These are phyloP conservation scores for Adansonia madagascariensis DNA, from an alignment of 441 rosid genomes.

Conservation along the genomic window DNA sequence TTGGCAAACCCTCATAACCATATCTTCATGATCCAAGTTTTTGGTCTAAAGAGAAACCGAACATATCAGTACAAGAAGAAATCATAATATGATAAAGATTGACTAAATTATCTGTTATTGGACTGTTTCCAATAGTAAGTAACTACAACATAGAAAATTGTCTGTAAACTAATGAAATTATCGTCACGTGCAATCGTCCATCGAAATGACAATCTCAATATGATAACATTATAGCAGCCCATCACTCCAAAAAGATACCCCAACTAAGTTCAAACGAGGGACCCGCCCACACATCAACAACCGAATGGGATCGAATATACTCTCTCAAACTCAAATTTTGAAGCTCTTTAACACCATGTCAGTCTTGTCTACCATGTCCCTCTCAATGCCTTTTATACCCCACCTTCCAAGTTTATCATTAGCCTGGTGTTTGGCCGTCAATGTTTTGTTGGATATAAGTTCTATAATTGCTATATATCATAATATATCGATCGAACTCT, in stretches of 20 bases:
- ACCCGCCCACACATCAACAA: neutral
- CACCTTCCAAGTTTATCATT: slow-evolving; percentile 8
- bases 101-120: neutral
- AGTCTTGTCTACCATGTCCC: slow-evolving; percentile 9
- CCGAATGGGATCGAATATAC: neutral
- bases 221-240: neutral
- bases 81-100: slow-evolving; percentile 5
- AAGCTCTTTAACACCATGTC: slow-evolving; percentile 5
- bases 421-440: neutral
- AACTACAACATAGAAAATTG: neutral
- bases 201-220: neutral
- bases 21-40: neutral
- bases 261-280: neutral
- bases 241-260: slow-evolving; percentile 15
- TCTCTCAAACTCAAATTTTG: neutral
- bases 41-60: neutral
- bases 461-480: neutral
- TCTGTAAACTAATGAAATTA: neutral
- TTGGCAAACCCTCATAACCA: neutral
- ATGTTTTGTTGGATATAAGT: neutral
- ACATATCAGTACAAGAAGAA: neutral
- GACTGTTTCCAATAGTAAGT: too few species aligned
- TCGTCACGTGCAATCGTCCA: neutral
- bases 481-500: neutral
- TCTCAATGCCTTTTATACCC: neutral